Conservation (phyloP, 257 asterid genomes). For the Nicotiana obtusifolia region DNA sequence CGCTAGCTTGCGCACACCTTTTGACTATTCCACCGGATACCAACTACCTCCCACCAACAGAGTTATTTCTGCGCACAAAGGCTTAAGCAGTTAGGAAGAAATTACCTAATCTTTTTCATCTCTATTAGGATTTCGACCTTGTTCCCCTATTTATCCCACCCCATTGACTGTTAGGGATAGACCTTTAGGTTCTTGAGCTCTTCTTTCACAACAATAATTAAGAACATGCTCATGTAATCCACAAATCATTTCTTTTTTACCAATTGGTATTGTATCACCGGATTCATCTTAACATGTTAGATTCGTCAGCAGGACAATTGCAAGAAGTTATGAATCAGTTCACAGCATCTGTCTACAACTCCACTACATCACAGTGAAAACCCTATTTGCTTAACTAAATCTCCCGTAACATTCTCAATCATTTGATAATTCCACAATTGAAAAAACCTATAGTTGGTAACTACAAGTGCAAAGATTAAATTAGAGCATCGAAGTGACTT, state of each 20-base stretch:
- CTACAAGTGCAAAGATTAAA: not conserved
- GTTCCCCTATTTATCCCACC: not conserved
- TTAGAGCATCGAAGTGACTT: not conserved
- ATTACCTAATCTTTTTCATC: not conserved
- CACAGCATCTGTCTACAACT: not conserved
- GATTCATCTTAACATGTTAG: not conserved
- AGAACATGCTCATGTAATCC: not conserved
- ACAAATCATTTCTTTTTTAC: not conserved
- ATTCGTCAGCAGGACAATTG: not conserved
- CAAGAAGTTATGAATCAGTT: not conserved
- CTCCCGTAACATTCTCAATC: not conserved
- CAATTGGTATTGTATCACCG: not conserved
- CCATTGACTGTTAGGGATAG: not conserved
- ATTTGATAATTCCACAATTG: not conserved
- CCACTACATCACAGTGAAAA: not conserved
- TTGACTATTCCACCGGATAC: not conserved
- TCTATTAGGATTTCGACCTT: not conserved
- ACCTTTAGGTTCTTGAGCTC: not conserved
- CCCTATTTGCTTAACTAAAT: not conserved
- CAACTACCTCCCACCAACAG: not conserved
- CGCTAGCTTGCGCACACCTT: not conserved
- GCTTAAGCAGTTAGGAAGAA: not conserved
- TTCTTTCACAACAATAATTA: not conserved
- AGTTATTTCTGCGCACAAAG: not conserved
- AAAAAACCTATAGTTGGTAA: not conserved